Evolutionary conservation across 345 rosid species (phyloP).

Genomic region (Brassica incana): DNA sequence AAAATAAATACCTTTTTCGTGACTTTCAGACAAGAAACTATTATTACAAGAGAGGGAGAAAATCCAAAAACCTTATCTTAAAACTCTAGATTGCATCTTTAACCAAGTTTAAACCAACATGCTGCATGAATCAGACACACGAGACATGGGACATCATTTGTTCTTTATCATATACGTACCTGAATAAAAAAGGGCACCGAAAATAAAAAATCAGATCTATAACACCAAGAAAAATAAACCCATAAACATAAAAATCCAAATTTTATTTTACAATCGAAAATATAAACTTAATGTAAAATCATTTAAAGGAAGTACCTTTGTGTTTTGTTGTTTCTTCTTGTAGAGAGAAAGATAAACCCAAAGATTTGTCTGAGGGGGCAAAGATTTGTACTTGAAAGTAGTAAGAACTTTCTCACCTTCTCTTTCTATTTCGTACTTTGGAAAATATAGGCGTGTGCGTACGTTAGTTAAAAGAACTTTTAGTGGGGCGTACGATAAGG

Average conservation of each 20-base stretch:
- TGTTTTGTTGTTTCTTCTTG: neutral
- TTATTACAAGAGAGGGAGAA: conserved; percentile 27
- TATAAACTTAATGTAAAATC: neutral
- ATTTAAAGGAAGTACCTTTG: neutral
- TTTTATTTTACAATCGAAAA: neutral
- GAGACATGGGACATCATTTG: conserved; percentile 38
- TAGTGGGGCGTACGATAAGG: conserved; percentile 35
- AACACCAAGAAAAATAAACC: conserved; percentile 14
- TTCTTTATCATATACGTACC: conserved; percentile 27
- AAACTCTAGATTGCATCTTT: conserved; percentile 15
- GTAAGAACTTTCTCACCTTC: neutral
- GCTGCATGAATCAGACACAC: conserved; percentile 42
- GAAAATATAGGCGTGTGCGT: neutral
- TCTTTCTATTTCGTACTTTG: neutral
- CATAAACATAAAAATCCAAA: neutral
- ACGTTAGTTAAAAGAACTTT: neutral
- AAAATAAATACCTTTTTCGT: neutral
- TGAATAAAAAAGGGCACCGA: conserved; percentile 6
- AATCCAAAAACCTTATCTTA: conserved; percentile 41
- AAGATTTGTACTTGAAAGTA: neutral
- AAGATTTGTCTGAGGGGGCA: neutral
- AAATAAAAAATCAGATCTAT: conserved; percentile 32
- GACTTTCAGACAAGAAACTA: conserved; percentile 30
- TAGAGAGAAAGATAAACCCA: neutral
- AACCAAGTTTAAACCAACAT: conserved; percentile 40